phyloP scores from a whole-genome alignment of 2,329 filamentous ascomycete species.

The Colletotrichum simmondsii region DNA sequence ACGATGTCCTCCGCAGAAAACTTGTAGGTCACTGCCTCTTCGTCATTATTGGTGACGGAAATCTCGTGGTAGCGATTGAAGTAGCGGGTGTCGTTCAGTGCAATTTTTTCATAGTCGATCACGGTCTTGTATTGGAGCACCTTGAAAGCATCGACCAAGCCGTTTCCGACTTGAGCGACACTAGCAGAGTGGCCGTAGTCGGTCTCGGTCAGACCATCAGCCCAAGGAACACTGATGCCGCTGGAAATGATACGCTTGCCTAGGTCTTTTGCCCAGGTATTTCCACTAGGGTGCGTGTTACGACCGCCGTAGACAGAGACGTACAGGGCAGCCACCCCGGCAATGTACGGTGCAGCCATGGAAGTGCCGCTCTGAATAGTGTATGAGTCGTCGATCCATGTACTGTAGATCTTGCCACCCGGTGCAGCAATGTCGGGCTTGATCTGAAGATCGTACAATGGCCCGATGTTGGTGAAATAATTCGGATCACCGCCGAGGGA shows the following conservation, averaged over 20 bases:
- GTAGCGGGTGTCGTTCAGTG: conserved; percentile 57
- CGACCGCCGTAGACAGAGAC: conserved; percentile 46
- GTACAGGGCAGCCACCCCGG: conserved; percentile 52
- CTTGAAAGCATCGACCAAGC: conserved; percentile 54
- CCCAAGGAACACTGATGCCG: conserved; percentile 32
- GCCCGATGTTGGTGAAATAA: conserved; percentile 55
- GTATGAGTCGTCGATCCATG: conserved; percentile 50
- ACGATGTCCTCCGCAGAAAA: conserved; percentile 37
- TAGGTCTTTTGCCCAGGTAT: conserved; percentile 39
- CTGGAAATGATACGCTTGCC: conserved; percentile 46
- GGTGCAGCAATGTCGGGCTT: conserved; percentile 57
- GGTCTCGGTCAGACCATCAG: too few species aligned
- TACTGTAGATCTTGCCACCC: conserved; percentile 53
- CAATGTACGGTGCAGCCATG: conserved; percentile 59
- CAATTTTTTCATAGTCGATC: conserved; percentile 50
- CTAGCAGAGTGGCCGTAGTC: conserved; percentile 37
- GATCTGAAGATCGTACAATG: conserved; percentile 53
- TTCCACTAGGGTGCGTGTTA: conserved; percentile 42
- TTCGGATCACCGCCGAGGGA: conserved; percentile 3
- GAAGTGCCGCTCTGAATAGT: conserved; percentile 58
- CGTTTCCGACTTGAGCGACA: conserved; percentile 52
- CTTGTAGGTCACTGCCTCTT: conserved; percentile 46
- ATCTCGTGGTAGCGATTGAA: conserved; percentile 43
- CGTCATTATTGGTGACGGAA: conserved; percentile 50
- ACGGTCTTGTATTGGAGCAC: conserved; percentile 50